These are phyloP conservation scores for Luffa acutangula DNA, from an alignment of 306 rosid genomes.

Conservation along the genomic window DNA sequence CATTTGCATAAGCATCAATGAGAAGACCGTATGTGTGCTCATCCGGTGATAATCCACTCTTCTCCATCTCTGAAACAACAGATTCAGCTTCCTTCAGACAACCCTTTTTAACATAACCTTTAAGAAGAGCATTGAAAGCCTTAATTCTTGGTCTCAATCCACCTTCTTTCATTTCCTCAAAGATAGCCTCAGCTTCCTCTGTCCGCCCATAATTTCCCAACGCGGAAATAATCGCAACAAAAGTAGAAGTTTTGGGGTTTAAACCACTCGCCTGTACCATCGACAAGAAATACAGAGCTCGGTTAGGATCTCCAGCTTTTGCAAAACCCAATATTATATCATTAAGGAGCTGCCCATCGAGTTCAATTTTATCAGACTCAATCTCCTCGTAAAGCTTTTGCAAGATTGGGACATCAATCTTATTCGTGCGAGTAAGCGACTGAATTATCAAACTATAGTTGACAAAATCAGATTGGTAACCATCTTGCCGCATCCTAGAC, in stretches of 20 bases:
- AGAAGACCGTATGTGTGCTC: slow-evolving; percentile 72
- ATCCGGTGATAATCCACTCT: slow-evolving; percentile 56
- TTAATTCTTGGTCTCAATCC: slow-evolving; percentile 67
- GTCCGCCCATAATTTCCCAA: slow-evolving; percentile 69
- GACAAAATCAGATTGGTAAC: slow-evolving; percentile 66
- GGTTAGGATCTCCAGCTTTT: slow-evolving; percentile 61
- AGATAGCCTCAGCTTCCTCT: slow-evolving; percentile 72
- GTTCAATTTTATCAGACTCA: slow-evolving; percentile 62
- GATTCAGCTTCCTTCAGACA: slow-evolving; percentile 67
- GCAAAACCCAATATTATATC: slow-evolving; percentile 70
- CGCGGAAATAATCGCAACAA: slow-evolving; percentile 52
- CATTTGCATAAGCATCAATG: slow-evolving; percentile 65
- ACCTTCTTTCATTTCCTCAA: slow-evolving; percentile 73
- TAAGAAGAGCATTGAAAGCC: slow-evolving; percentile 81
- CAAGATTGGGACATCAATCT: slow-evolving; percentile 56
- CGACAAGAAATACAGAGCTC: slow-evolving; percentile 63
- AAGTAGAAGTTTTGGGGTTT: slow-evolving; percentile 51
- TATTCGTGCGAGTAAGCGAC: slow-evolving; percentile 64
- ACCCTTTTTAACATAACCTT: slow-evolving; percentile 64
- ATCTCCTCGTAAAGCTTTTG: slow-evolving; percentile 65
- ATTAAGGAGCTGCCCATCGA: slow-evolving; percentile 59
- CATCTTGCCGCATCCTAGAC: slow-evolving; percentile 79
- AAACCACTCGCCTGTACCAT: slow-evolving; percentile 70
- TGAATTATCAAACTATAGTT: slow-evolving; percentile 75
- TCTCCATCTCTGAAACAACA: slow-evolving; percentile 78